Evolutionary conservation across 495 filamentous ascomycete genomes (phyloP).

Genomic region (Penicillium lividum): DNA sequence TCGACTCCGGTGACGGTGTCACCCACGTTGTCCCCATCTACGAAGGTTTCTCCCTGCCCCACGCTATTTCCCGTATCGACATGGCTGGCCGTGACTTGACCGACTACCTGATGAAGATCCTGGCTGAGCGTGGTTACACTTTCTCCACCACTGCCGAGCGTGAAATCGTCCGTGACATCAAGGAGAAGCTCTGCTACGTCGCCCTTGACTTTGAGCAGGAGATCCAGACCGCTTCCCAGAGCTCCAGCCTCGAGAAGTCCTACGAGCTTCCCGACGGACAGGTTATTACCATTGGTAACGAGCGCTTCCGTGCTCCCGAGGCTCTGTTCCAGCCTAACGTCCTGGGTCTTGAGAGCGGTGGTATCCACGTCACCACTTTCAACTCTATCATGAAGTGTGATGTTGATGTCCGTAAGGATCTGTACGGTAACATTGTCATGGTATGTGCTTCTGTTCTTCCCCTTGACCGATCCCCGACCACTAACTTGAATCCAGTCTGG

Average conservation of each 20-base stretch:
- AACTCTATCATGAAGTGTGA: constrained; percentile 99
- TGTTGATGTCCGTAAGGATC: constrained; percentile 98
- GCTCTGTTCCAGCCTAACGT: constrained; percentile 99
- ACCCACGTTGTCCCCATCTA: constrained; percentile 99
- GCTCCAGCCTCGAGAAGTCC: constrained; percentile 98
- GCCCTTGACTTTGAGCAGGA: constrained; percentile 99
- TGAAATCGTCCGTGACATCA: constrained; percentile 99
- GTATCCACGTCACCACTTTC: constrained; percentile 99
- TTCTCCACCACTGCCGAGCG: constrained; percentile 99
- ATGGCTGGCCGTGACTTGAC: constrained; percentile 99
- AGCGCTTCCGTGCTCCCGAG: constrained; percentile 99
- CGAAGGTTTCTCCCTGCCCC: constrained; percentile 99
- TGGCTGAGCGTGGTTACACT: constrained; percentile 97
- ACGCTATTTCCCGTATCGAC: constrained; percentile 99
- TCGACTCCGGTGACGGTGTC: constrained; percentile 99
- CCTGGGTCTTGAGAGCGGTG: constrained; percentile 94
- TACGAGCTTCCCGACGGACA: constrained; percentile 99
- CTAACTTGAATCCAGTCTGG: constrained; percentile 66
- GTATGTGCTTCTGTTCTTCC: constrained; percentile 54
- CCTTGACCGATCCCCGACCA: constrained; percentile 7
- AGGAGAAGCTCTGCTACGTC: constrained; percentile 99
- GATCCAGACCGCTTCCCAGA: constrained; percentile 99
- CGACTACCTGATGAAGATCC: constrained; percentile 99
- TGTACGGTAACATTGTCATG: constrained; percentile 99
- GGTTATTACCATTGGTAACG: constrained; percentile 99